Conservation (phyloP, 768 basidiomycete genomes). For the Dictyophora rubrovolvata region DNA sequence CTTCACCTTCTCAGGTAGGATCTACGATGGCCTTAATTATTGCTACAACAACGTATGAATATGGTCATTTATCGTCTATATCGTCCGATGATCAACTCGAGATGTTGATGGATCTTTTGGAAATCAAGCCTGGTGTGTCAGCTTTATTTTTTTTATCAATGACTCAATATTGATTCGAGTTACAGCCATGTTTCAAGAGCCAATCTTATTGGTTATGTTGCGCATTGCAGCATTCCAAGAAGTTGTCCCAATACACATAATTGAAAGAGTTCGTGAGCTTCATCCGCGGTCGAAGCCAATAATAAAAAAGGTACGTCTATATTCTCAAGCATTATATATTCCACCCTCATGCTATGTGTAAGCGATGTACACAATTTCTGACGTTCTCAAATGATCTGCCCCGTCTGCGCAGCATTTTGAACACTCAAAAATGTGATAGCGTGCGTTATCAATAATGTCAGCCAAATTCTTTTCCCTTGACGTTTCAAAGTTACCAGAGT, state of each 20-base stretch:
- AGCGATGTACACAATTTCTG: slow-evolving; percentile 69
- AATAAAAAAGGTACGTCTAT: neutral
- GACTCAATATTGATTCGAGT: neutral
- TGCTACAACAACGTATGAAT: slow-evolving; percentile 60
- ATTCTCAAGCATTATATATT: slow-evolving; percentile 4
- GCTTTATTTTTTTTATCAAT: slow-evolving; percentile 4
- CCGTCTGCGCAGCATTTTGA: slow-evolving; percentile 36
- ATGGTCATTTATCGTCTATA: slow-evolving; percentile 40
- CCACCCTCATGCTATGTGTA: neutral
- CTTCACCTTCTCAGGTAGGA: slow-evolving; percentile 22
- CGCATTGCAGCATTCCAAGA: slow-evolving; percentile 52
- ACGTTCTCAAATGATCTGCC: slow-evolving; percentile 35
- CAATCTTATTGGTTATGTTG: slow-evolving; percentile 61
- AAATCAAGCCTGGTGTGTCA: slow-evolving; percentile 33
- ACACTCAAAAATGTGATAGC: slow-evolving; percentile 41
- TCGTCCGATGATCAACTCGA: slow-evolving; percentile 39
- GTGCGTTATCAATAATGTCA: slow-evolving; percentile 27
- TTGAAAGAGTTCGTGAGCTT: slow-evolving; percentile 32
- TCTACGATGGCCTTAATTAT: slow-evolving; percentile 58
- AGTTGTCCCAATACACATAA: slow-evolving; percentile 37
- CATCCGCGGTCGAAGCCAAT: slow-evolving; percentile 29
- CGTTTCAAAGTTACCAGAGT: slow-evolving; percentile 55
- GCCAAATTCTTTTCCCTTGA: slow-evolving; percentile 1
- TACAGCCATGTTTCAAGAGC: slow-evolving; percentile 63
- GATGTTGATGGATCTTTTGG: slow-evolving; percentile 33